These are phyloP conservation scores for Suillus brevipes DNA, from an alignment of 768 basidiomycete species.

Conservation along the genomic window DNA sequence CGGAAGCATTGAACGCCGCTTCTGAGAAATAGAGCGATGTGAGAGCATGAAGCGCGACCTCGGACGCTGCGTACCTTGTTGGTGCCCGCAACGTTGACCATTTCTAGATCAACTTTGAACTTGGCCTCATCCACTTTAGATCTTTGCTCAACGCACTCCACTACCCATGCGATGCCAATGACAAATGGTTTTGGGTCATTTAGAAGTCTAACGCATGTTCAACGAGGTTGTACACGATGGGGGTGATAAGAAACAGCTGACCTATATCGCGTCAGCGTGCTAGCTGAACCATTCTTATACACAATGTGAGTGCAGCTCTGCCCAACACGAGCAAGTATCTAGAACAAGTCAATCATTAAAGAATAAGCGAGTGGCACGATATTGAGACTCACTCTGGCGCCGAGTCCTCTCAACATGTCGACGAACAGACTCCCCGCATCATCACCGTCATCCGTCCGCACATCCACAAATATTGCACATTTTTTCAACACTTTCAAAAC, in stretches of 20 bases:
- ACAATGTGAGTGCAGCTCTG: slow-evolving; percentile 82
- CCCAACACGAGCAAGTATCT: slow-evolving; percentile 67
- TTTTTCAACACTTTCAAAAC: slow-evolving; percentile 60
- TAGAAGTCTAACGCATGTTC: slow-evolving; percentile 44
- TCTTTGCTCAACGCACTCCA: slow-evolving; percentile 77
- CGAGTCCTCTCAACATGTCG: slow-evolving; percentile 78
- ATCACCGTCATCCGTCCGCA: slow-evolving; percentile 70
- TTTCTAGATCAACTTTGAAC: slow-evolving; percentile 65
- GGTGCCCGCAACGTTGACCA: slow-evolving; percentile 54
- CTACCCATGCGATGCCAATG: slow-evolving; percentile 88
- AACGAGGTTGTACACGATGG: slow-evolving; percentile 4
- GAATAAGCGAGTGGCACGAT: background rate
- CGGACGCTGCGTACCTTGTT: slow-evolving; percentile 52
- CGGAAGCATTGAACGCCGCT: slow-evolving; percentile 74
- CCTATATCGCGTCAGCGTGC: slow-evolving; percentile 74
- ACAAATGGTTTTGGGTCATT: slow-evolving; percentile 70
- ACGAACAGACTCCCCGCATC: slow-evolving; percentile 80
- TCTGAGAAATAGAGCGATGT: slow-evolving; percentile 40
- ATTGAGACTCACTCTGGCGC: slow-evolving; percentile 64
- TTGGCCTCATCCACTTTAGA: slow-evolving; percentile 61
- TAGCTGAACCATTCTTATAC: slow-evolving; percentile 78
- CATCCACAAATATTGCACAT: slow-evolving; percentile 85
- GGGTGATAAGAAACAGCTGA: slow-evolving; percentile 29
- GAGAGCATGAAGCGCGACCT: background rate
- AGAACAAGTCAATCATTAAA: background rate